A percentile compares a stretch with the other conserved stretches of the same genome.
phyloP scores from a whole-genome alignment of 768 basidiomycete genomes.

The Leccinum disarticulatum region DNA sequence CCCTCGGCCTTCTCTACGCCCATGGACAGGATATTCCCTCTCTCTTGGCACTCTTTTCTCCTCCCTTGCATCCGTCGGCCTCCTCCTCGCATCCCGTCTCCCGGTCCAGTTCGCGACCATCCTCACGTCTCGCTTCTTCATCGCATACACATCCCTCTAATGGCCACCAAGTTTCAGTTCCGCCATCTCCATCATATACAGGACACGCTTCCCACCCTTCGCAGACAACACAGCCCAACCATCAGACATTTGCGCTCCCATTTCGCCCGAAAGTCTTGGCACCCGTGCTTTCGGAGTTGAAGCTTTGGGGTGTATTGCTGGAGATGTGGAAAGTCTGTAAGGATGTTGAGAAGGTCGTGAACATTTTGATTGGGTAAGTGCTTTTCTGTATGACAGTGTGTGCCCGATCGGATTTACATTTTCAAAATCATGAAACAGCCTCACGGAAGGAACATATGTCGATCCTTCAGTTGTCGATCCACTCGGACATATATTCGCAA shows the following conservation, averaged over 20 bases:
- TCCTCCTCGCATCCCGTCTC: conserved; percentile 22
- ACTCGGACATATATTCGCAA: conserved; percentile 27
- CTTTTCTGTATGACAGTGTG: neutral
- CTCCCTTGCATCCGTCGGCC: conserved; percentile 5
- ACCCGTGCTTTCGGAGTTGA: conserved; percentile 18
- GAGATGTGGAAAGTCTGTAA: conserved; percentile 29
- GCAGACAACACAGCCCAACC: neutral
- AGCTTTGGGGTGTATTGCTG: conserved; percentile 25
- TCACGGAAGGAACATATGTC: conserved; percentile 25
- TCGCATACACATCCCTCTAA: conserved; percentile 11
- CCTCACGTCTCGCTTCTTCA: conserved; percentile 23
- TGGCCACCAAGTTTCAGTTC: conserved; percentile 1
- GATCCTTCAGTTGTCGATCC: conserved; percentile 29
- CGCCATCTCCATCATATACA: conserved; percentile 12
- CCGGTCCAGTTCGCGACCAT: conserved; percentile 21
- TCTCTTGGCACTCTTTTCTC: conserved; percentile 22
- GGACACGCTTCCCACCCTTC: conserved; percentile 10
- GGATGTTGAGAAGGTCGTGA: conserved; percentile 23
- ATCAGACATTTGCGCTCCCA: conserved; percentile 10
- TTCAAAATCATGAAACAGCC: conserved; percentile 12
- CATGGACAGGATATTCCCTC: conserved; percentile 23
- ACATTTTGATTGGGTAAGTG: conserved; percentile 28
- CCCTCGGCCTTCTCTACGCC: conserved; percentile 31
- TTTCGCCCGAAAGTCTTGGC: conserved; percentile 19
- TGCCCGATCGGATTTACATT: neutral